Percentiles rank a stretch among this genome's conserved stretches.
Conservation (phyloP, 805 yeast species). For the Candida corydali region DNA sequence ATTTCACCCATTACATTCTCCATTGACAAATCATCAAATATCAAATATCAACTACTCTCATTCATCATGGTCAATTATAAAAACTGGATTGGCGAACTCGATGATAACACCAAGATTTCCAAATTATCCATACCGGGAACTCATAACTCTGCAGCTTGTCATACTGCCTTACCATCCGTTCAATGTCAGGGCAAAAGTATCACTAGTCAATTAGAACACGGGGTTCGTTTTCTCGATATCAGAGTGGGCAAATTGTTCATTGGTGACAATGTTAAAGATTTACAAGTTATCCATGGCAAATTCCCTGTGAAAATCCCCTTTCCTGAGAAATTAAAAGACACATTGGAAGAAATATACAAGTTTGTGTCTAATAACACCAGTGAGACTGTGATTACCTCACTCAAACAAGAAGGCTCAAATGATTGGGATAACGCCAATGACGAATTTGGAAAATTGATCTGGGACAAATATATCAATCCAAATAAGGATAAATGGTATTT, state of each 20-base stretch:
- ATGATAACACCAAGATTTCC: conserved; percentile 49
- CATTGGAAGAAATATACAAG: conserved; percentile 53
- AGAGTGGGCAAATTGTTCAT: conserved; percentile 58
- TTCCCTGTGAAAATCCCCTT: conserved; percentile 66
- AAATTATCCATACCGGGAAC: conserved; percentile 74
- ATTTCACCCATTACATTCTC: conserved; percentile 1
- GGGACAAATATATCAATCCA: conserved; percentile 51
- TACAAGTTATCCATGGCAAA: conserved; percentile 70
- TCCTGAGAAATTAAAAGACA: conserved; percentile 48
- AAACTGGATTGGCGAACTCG: conserved; percentile 52
- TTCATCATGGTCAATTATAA: conserved; percentile 35
- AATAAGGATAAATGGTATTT: conserved; percentile 59
- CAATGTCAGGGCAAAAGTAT: conserved; percentile 67
- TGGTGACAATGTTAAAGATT: conserved; percentile 44
- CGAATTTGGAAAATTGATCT: conserved; percentile 60
- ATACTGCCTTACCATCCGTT: conserved; percentile 68
- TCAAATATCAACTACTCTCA: too few relatives aligned
- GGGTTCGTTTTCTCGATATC: conserved; percentile 72
- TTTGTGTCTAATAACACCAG: conserved; percentile 50
- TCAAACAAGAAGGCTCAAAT: conserved; percentile 72
- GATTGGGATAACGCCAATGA: conserved; percentile 59
- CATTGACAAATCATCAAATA: conserved; percentile 7
- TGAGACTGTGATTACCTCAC: conserved; percentile 62
- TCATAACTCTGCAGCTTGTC: conserved; percentile 76
- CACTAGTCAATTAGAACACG: conserved; percentile 60